Conservation (phyloP, 306 rosid species). For the Quercus alba region DNA sequence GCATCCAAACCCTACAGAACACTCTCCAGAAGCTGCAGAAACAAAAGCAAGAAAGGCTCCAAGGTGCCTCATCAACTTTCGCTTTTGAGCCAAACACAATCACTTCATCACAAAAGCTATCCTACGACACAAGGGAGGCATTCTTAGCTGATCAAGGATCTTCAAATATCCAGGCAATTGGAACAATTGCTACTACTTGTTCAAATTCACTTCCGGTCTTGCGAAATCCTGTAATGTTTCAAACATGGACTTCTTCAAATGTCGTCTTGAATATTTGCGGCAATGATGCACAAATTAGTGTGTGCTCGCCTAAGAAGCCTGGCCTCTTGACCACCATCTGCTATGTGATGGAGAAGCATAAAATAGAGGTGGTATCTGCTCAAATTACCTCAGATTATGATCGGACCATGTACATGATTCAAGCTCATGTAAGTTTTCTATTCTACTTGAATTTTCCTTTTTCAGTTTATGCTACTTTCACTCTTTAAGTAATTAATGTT, state of each 20-base stretch:
- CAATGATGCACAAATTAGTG: slow-evolving; percentile 56
- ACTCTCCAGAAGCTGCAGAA: slow-evolving; percentile 44
- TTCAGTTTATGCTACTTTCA: neutral
- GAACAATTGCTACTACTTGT: slow-evolving; percentile 6
- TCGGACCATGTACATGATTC: slow-evolving; percentile 48
- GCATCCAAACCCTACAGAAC: slow-evolving; percentile 39
- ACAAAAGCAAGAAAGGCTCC: slow-evolving; percentile 45
- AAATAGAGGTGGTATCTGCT: slow-evolving; percentile 44
- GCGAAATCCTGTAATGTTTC: slow-evolving; percentile 10
- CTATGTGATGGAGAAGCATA: slow-evolving; percentile 54
- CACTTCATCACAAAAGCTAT: slow-evolving; percentile 5
- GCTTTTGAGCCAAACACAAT: slow-evolving; percentile 5
- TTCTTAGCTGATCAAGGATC: slow-evolving; percentile 37
- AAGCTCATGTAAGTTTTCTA: slow-evolving; percentile 46
- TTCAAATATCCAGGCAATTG: neutral
- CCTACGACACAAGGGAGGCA: slow-evolving; percentile 34
- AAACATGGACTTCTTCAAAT: slow-evolving; percentile 57
- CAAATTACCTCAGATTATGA: slow-evolving; percentile 29
- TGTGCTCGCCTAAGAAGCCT: slow-evolving; percentile 40
- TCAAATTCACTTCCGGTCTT: slow-evolving; percentile 8
- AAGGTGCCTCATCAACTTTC: neutral
- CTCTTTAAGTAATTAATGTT: neutral
- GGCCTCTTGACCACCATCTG: slow-evolving; percentile 45
- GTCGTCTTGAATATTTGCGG: slow-evolving; percentile 53
- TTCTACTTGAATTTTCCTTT: neutral